phyloP scores from a whole-genome alignment of 2,329 filamentous ascomycete genomes.

The Xylaria sp. region DNA sequence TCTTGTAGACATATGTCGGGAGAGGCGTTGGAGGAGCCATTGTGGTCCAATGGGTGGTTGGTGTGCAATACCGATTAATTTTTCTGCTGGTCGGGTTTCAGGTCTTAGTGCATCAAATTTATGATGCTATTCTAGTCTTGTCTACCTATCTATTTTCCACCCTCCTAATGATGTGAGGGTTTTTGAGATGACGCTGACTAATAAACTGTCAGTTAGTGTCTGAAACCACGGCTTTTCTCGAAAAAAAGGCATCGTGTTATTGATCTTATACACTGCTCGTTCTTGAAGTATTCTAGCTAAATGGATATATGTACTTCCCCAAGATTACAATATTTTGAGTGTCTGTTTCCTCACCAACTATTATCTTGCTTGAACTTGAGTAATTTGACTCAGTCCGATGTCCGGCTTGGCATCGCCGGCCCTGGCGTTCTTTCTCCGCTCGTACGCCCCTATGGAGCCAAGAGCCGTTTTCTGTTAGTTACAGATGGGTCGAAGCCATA shows the following conservation, averaged over 20 bases:
- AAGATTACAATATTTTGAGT: too few species aligned
- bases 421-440: background rate
- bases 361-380: background rate
- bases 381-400: background rate
- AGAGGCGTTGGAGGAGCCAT: slow-evolving; percentile 41
- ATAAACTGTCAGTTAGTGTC: background rate
- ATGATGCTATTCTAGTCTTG: background rate
- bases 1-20: slow-evolving; percentile 63
- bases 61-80: too few species aligned
- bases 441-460: too few species aligned
- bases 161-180: background rate
- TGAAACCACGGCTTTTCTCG: background rate
- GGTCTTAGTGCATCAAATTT: background rate
- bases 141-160: background rate
- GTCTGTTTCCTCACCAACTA: background rate
- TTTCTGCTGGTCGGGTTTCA: too few species aligned
- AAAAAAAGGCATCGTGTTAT: too few species aligned
- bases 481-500: too few species aligned
- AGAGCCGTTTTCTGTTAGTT: background rate
- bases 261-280: too few species aligned
- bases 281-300: too few species aligned
- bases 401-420: background rate
- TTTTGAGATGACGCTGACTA: slow-evolving; percentile 11
- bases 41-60: background rate
- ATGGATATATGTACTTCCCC: too few species aligned